A percentile compares a stretch with the other conserved stretches of the same genome.
phyloP scores from a whole-genome alignment of 2,329 filamentous ascomycete genomes.

The Purpureocillium takamizusanense region DNA sequence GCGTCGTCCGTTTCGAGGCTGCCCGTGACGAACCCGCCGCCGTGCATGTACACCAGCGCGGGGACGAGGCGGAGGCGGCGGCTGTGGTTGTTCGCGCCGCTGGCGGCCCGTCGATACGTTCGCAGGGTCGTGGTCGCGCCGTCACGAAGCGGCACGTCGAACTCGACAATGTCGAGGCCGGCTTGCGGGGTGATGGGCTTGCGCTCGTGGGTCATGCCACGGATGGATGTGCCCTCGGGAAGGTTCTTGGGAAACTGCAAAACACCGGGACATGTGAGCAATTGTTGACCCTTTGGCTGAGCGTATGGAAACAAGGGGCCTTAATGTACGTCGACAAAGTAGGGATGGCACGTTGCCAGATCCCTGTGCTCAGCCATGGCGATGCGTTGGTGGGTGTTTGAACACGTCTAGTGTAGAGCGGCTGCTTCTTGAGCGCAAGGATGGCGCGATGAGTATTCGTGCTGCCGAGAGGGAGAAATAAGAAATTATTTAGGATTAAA shows the following conservation, averaged over 20 bases:
- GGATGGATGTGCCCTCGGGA: slow-evolving; percentile 5
- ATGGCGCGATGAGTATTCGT: no score
- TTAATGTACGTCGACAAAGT: slow-evolving; percentile 7
- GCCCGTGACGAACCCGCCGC: slow-evolving; percentile 15
- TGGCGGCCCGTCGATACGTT: slow-evolving; percentile 9
- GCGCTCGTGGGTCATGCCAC: slow-evolving; percentile 10
- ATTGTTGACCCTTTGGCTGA: no score
- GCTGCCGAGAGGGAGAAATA: no score
- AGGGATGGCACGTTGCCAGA: slow-evolving; percentile 6
- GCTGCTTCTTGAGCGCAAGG: no score
- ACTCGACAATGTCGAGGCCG: slow-evolving; percentile 13
- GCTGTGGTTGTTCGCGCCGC: no score
- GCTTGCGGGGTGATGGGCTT: slow-evolving; percentile 12
- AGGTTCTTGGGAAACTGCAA: slow-evolving; percentile 17
- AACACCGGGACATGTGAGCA: neutral
- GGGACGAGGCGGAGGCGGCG: slow-evolving; percentile 6
- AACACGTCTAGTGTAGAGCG: no score
- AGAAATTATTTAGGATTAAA: no score
- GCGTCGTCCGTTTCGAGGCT: slow-evolving; percentile 18
- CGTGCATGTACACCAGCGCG: slow-evolving; percentile 16
- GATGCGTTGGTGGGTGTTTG: no score
- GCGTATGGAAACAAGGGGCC: neutral
- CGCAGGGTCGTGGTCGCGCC: slow-evolving; percentile 9
- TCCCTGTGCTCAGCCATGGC: slow-evolving; percentile 8
- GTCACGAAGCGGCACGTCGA: slow-evolving; percentile 12